Conservation (phyloP, 495 filamentous ascomycete genomes). For the Penicillium pancosmium region DNA sequence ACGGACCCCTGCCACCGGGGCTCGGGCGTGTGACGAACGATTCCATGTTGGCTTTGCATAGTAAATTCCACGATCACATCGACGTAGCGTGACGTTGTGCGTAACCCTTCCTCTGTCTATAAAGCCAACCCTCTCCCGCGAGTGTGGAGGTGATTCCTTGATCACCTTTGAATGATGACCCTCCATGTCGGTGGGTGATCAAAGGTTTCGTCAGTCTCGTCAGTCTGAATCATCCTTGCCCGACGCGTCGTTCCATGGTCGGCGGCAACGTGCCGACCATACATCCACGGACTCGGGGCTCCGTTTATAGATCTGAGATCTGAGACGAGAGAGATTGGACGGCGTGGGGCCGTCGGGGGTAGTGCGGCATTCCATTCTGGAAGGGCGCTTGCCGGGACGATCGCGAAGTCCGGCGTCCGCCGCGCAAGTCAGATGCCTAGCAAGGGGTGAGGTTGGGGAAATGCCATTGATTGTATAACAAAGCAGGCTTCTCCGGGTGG, state of each 20-base stretch:
- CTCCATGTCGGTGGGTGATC: constrained; percentile 30
- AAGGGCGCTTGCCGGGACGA: background rate
- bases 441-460: background rate
- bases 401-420: background rate
- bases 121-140: constrained; percentile 17
- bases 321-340: background rate
- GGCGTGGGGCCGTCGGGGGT: background rate
- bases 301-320: constrained; percentile 3
- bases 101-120: constrained; percentile 13
- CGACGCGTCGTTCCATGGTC: constrained; percentile 32
- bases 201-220: constrained; percentile 41
- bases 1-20: no score
- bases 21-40: no score
- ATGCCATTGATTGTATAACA: background rate
- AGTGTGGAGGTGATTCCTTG: constrained; percentile 6
- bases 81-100: constrained; percentile 34
- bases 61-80: constrained; percentile 30
- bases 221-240: constrained; percentile 35
- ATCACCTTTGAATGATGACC: constrained; percentile 26
- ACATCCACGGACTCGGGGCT: constrained; percentile 24
- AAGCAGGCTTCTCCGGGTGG: background rate
- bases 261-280: constrained; percentile 19
- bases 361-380: background rate
- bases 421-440: background rate
- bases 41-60: no score